Base-by-base conservation (phyloP, 108 stramenopile genomes). In the Skeletonema costatum region DNA sequence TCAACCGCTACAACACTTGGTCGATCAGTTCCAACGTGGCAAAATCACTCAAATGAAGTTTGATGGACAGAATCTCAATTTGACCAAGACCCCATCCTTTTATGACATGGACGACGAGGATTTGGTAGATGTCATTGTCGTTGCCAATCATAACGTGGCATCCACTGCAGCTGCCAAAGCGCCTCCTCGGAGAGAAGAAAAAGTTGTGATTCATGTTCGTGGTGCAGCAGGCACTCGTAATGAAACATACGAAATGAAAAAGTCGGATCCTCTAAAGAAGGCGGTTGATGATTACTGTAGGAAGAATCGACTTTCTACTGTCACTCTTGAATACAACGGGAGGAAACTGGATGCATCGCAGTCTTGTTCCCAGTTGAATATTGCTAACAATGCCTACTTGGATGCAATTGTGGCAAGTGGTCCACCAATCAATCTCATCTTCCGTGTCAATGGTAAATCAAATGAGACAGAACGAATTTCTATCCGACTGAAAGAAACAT, bases 41-140 rank as follows among this genome's bases (percentile, higher is more conserved):
- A 16, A 30, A n/a, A 66, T 74, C 74, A 5, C 66, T 53, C 8
- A 32, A 70, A 38, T 70, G 1, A 64, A 65, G 10, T 93, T 90
- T 73, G 88, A 89, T 53, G 89, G 89, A 10, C 64, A 77, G 46
- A 74, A 41, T 6, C 75, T 93, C 35, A 68, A 87, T 64, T 21
- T 79, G 65, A 74, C 53, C 2, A 64, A 85, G 39, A 86, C 87
- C 5, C 90, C 90, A 36, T 11, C 59, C 21, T 88, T 63, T 38
- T 88, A 88, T 78, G 92, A 91, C 1, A 88, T 93, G 82, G 89
- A 90, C 61, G 87, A 88, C 58, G 89, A 84, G 62, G 90, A 91
- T 75, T 59, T 93, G 41, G 69, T 92, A 17, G 88, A 92, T 73
- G 82, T 83, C 32, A 64, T 61, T 12, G 70, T 86, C 12, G 16